Evolutionary conservation across 2,329 filamentous ascomycete species (phyloP), one percentile per base, ranked within the genome.

Genomic region (Aspergillus terreus): DNA sequence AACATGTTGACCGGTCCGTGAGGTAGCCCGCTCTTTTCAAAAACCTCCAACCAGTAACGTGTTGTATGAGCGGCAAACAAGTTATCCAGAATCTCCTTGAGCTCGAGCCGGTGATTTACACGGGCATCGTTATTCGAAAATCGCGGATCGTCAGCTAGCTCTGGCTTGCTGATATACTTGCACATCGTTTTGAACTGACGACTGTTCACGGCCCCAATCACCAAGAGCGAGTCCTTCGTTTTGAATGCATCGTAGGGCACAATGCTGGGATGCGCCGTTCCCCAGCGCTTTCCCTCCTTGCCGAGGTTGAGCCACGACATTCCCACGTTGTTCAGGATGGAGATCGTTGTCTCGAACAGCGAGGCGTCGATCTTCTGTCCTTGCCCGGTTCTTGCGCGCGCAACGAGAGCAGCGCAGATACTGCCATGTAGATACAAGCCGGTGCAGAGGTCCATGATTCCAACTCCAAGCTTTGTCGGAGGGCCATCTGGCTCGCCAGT

Each of bases 171-270:
- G 0, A 89, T 70, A 1, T 79, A 78, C 33, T 83, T 76, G 60
- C 83, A 86, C 9, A 90, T 70, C 17, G 86, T 77, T 14, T 80
- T 80, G 56, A 87, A 90, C 2, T 89, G 76, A 5, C 82, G 78
- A 63, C 88, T 84, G 59, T 90, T 90, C n/a, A 84, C 85, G 25
- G 86, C 86, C 4, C 86, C 86, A 44, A 88, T 78, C 17, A 90
- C 77, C 33, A 90, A 78, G 51, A 84, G 82, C n/a, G 85, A 84
- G 55, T 90, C 85, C 49, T 80, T 82, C 4, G 86, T 89, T 63
- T 83, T 80, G 69, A 89, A 78, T 0, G 72, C 73, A 50, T 77
- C 68, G 47, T 78, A 79, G 1, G 76, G 76, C 10, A 75, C 76
- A 30, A 78, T 73, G 33, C 68, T 76, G 1, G 76, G 75, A 63